Base-by-base conservation (phyloP, 306 rosid species). In the Fragaria ananassa region DNA sequence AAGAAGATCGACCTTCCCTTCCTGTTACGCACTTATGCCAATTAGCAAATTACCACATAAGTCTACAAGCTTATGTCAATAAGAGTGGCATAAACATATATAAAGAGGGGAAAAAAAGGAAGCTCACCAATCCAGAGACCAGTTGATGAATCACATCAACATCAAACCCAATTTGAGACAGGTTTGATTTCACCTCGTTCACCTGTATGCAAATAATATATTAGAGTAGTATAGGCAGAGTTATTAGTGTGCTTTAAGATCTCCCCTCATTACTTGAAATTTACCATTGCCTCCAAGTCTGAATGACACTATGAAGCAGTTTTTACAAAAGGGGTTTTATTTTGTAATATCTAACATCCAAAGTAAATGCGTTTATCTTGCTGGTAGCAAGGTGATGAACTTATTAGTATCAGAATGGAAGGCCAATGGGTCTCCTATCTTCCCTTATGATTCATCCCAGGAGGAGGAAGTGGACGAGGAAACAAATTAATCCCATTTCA, bases 111-210 rank as follows among this genome's bases (percentile, higher is more conserved):
- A 11, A 21, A 18, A 11, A n/a, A 19, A 50, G 68, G 73, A 54
- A 42, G 77, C 85, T 81, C 76, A 88, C 91, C 88, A 85, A 66
- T 53, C 83, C 88, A 18, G 89, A 82, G n/a, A 88, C 81, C 84
- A 83, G 72, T 76, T 83, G 79, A 85, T 74, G 80, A 58, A 88
- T 85, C 2, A 50, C 42, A 44, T 79, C 91, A 50, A 88, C 88
- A 70, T 81, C 83, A 76, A 76, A 76, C 70, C 91, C 96, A 80
- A 93, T 91, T 78, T 85, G 89, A 76, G 93, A 93, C 81, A 93
- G 90, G 79, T 76, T 78, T 76, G 91, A 88, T 79, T 89, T 91
- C 75, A 86, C 91, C 64, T 85, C 92, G 75, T 71, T 83, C 76
- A 93, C 98, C 98, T 91, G 84, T 62, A 79, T 17, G 19, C 44